Evolutionary conservation across 2,329 filamentous ascomycete genomes (phyloP), one percentile per base, ranked within the genome.

Genomic region (Dothideomycetes sp.): DNA sequence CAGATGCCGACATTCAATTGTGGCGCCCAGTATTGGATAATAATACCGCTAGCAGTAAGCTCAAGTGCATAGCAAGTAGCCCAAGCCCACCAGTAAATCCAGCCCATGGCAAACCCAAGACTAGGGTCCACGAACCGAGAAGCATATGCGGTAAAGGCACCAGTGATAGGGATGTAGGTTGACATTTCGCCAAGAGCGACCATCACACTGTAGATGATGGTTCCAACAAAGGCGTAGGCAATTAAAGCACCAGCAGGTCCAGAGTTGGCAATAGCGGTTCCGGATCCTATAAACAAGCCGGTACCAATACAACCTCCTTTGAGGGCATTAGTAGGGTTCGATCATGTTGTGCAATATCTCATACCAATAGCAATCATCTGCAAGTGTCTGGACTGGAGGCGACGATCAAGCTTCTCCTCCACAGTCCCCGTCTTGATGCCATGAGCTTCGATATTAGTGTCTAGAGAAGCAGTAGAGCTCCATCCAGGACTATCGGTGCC

Each of bases 131-230:
- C 60, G 47, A 66, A 68, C 31, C 65, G 62, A 22, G 60, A 57
- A 43, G 58, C 58, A 55, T 71, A 70, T 51, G 69, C 52, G 43
- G 66, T 61, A 64, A 73, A 69, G 40, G 69, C 63, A 51, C 70
- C 69, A 24, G 73, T 64, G 46, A 77, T 57, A 3, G 76, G 73
- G 37, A 81, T 68, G 62, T 75, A 79, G 22, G 76, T 69, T 16
- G 75, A 72, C 62, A 80, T 73, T 57, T 76, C 72, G 16, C 67
- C 68, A 14, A 65, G 56, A 1, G 56, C 60, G 34, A 68, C 68
- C 39, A 79, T 69, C 50, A 66, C 55, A 24, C 55, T 54, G 45
- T 60, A 61, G 36, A 72, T 55, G 46, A 70, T 43, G n/a, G 67
- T 56, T 29, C 63, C 59, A 36, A 71, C 59, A 39, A 72, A 57